Conservation (phyloP, 225 moss, liverwort and hornwort genomes). For the Thuidium tamariscinum region DNA sequence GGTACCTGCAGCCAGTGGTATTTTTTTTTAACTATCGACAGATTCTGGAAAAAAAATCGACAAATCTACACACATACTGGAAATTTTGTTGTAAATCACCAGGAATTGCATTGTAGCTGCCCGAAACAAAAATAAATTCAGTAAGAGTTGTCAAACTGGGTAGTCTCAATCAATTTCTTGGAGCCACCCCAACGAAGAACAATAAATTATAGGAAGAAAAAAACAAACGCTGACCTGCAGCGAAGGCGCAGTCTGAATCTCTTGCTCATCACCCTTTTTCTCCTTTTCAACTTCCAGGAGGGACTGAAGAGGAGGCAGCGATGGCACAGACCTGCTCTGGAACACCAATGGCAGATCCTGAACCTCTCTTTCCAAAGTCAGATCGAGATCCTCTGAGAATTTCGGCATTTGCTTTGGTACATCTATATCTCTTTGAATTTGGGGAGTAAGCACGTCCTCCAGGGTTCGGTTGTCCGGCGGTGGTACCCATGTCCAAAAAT, state of each 20-base stretch:
- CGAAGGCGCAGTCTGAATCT: constrained; percentile 19
- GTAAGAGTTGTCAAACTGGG: neutral
- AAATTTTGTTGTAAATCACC: neutral
- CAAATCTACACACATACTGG: neutral
- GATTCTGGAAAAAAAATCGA: too few species aligned
- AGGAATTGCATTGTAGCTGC: neutral
- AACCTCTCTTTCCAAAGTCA: constrained; percentile 40
- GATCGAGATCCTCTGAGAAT: constrained; percentile 34
- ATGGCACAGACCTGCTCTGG: constrained; percentile 73
- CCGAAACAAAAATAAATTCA: neutral
- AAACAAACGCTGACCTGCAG: neutral
- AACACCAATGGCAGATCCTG: constrained; percentile 47
- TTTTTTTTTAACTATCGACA: neutral
- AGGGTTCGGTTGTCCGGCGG: constrained; percentile 35
- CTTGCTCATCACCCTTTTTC: constrained; percentile 3
- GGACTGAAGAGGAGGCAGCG: constrained; percentile 90
- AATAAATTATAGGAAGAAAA: neutral
- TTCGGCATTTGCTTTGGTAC: constrained; percentile 22
- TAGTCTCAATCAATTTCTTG: neutral
- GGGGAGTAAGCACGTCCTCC: constrained; percentile 10
- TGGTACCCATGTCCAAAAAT: constrained; percentile 97
- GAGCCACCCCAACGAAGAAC: neutral
- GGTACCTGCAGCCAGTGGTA: constrained; percentile 15
- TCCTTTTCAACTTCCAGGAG: constrained; percentile 79
- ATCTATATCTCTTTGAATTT: neutral